Evolutionary conservation across 805 yeast species (phyloP).

Genomic region (Candida ponderosae): DNA sequence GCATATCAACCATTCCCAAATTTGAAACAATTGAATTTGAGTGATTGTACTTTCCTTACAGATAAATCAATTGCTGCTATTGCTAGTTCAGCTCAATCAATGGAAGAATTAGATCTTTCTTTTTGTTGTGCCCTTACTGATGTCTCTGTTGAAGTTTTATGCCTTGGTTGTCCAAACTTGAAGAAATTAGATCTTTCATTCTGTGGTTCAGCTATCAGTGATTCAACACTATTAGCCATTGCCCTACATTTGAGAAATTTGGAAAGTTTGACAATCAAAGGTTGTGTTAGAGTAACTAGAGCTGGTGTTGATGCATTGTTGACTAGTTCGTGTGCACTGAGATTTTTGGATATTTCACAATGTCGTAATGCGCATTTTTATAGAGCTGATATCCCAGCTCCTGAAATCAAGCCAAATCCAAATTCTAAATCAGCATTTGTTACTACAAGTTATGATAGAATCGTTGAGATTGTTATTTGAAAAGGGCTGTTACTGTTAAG

Average conservation of each 20-base stretch:
- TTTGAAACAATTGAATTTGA: conserved; percentile 43
- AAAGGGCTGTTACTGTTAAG: background rate
- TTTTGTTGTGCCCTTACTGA: conserved; percentile 75
- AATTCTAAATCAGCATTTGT: conserved; percentile 52
- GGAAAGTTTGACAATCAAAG: conserved; percentile 45
- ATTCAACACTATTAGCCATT: conserved; percentile 53
- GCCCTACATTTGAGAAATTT: conserved; percentile 45
- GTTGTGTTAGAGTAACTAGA: conserved; percentile 70
- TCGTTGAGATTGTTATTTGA: conserved; percentile 50
- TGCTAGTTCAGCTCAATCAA: conserved; percentile 51
- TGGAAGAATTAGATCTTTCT: conserved; percentile 52
- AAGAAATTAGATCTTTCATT: conserved; percentile 52
- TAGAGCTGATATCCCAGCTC: conserved; percentile 54
- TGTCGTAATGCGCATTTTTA: conserved; percentile 62
- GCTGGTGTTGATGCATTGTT: conserved; percentile 67
- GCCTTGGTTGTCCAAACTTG: conserved; percentile 56
- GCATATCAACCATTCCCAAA: conserved; percentile 45
- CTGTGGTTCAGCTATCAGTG: conserved; percentile 78
- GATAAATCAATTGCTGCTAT: conserved; percentile 57
- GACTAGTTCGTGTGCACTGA: conserved; percentile 45
- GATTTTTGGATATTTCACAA: conserved; percentile 54
- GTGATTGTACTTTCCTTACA: conserved; percentile 69
- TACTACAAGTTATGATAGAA: conserved; percentile 42
- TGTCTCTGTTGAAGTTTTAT: conserved; percentile 55
- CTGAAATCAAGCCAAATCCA: conserved; percentile 39